These are phyloP conservation scores for Nasturtium officinale DNA, from an alignment of 345 rosid species.

Conservation along the genomic window DNA sequence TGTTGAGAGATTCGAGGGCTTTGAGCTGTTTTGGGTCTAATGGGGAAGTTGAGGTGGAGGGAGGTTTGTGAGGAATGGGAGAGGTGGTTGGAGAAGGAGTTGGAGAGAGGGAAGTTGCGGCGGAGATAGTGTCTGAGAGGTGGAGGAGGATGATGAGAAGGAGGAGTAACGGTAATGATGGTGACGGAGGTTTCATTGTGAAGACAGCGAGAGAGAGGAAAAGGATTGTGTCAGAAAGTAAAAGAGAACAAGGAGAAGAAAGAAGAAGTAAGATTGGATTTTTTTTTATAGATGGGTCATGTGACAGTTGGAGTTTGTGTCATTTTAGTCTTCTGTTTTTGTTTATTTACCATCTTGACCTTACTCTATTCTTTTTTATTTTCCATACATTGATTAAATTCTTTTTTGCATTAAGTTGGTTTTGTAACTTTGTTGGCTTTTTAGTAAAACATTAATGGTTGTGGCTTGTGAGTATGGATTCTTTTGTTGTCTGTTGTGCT, in stretches of 20 bases:
- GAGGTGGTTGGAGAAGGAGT: conserved; percentile 38
- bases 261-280: conserved; percentile 29
- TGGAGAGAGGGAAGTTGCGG: conserved; percentile 47
- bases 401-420: conserved; percentile 13
- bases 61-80: conserved; percentile 27
- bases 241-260: conserved; percentile 23
- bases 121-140: conserved; percentile 31
- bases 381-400: not conserved
- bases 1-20: conserved; percentile 73
- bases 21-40: conserved; percentile 77
- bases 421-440: not conserved
- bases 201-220: conserved; percentile 33
- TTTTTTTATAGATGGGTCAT: conserved; percentile 44
- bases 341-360: conserved; percentile 37
- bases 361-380: not conserved
- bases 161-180: conserved; percentile 43
- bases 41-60: conserved; percentile 47
- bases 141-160: conserved; percentile 38
- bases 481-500: not conserved
- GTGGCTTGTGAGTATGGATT: not conserved
- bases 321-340: conserved; percentile 22
- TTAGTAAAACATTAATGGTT: not conserved
- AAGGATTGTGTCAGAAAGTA: conserved; percentile 29
- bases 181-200: conserved; percentile 51
- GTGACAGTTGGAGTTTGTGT: conserved; percentile 43